Conservation (phyloP, 768 basidiomycete species). For the Mycena epipterygia region DNA sequence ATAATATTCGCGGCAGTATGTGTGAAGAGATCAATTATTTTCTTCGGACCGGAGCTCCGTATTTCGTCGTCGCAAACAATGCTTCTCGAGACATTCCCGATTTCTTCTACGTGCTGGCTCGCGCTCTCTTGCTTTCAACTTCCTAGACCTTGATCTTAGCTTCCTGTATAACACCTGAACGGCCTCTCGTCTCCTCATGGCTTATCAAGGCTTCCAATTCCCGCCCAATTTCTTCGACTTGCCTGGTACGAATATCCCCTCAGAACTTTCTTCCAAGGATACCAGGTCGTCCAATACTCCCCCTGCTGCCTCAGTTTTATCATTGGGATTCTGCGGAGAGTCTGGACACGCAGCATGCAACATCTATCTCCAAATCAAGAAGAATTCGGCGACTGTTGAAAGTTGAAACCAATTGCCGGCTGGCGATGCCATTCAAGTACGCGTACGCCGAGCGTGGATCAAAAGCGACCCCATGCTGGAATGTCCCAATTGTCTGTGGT, state of each 20-base stretch:
- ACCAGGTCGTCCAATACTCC: not conserved
- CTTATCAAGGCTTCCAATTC: not conserved
- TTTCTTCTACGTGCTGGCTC: too few species aligned
- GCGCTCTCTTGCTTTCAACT: not conserved
- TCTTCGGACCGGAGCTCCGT: too few species aligned
- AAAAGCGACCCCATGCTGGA: conserved; percentile 8
- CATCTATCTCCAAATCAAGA: not conserved
- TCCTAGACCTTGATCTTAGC: not conserved
- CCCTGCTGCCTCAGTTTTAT: not conserved
- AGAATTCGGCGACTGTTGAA: not conserved
- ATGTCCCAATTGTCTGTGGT: conserved; percentile 18
- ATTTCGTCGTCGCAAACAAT: not conserved
- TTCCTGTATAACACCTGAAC: not conserved
- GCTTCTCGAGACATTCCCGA: not conserved
- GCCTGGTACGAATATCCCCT: not conserved
- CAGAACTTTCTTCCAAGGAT: not conserved
- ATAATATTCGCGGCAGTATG: not conserved
- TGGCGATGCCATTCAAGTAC: not conserved
- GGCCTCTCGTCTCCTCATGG: not conserved
- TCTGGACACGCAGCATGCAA: not conserved
- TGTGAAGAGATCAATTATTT: not conserved
- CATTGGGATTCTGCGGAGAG: conserved; percentile 9
- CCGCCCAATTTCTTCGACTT: not conserved
- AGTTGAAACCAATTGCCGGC: not conserved
- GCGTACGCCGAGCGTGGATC: not conserved